Evolutionary conservation across 345 rosid genomes (phyloP).

Genomic region (Garcia nutans): DNA sequence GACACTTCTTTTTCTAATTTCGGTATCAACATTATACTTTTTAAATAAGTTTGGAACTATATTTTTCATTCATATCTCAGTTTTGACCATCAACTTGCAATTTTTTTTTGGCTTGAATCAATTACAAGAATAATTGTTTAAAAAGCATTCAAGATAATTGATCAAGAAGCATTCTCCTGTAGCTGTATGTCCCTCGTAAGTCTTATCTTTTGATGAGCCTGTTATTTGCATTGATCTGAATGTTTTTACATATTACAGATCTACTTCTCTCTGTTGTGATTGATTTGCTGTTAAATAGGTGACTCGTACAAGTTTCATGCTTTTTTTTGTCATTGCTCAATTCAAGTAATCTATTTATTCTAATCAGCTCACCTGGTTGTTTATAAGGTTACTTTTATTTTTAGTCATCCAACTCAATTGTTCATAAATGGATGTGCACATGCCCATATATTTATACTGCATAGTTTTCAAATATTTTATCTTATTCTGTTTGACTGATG

Average conservation of each 20-base stretch:
- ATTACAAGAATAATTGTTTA: not conserved
- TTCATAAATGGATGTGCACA: not conserved
- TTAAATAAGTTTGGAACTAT: not conserved
- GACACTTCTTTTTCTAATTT: not conserved
- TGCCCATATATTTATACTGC: not conserved
- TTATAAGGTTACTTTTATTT: not conserved
- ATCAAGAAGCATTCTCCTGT: not conserved
- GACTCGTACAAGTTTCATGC: not conserved
- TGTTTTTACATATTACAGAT: not conserved
- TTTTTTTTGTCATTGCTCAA: not conserved
- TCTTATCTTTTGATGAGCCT: not conserved
- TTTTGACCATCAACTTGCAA: not conserved
- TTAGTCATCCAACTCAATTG: not conserved
- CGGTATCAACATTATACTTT: not conserved
- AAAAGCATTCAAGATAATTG: no score
- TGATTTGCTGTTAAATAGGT: not conserved
- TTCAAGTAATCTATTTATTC: not conserved
- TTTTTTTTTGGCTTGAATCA: conserved; percentile 1
- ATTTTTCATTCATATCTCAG: not conserved
- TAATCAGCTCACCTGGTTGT: not conserved
- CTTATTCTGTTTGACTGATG: not conserved
- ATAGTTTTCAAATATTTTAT: not conserved
- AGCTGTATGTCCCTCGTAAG: no score
- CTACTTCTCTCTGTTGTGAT: not conserved
- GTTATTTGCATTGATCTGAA: not conserved